Evolutionary conservation across 1,284 basidiomycete species (phyloP).

Genomic region (Inonotus hispidus): DNA sequence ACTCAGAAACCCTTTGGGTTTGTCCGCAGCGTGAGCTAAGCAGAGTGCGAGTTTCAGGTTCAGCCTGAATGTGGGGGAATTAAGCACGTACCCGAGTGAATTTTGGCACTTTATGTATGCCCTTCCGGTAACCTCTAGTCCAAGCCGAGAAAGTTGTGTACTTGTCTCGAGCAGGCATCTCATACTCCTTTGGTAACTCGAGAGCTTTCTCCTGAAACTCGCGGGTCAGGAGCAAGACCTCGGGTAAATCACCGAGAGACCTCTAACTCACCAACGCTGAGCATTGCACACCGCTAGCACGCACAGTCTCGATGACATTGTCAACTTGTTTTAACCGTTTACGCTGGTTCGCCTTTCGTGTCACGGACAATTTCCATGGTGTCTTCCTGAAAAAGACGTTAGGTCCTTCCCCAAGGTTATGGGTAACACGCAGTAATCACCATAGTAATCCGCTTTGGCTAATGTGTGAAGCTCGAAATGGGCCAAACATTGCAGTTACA

Average conservation of each 20-base stretch:
- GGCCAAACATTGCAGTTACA: constrained; percentile 60
- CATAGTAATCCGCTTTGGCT: constrained; percentile 74
- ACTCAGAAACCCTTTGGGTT: constrained; percentile 85
- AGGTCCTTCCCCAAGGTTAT: too few relatives aligned
- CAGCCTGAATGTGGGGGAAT: not conserved
- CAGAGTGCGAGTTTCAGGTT: constrained; percentile 13
- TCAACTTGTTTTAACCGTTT: constrained; percentile 90
- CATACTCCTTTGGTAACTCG: constrained; percentile 79
- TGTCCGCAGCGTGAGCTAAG: constrained; percentile 73
- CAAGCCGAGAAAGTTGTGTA: constrained; percentile 87
- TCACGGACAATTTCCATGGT: constrained; percentile 88
- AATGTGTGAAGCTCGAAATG: constrained; percentile 64
- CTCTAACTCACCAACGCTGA: constrained; percentile 58
- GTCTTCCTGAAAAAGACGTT: constrained; percentile 67
- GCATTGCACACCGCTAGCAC: constrained; percentile 75
- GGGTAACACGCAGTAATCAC: constrained; percentile 31
- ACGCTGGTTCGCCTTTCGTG: constrained; percentile 89
- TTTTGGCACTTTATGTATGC: constrained; percentile 94
- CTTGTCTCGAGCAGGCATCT: constrained; percentile 89
- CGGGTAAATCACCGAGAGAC: not conserved
- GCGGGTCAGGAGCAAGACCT: not conserved
- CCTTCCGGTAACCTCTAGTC: constrained; percentile 79
- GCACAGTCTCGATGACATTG: constrained; percentile 84
- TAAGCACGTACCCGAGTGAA: constrained; percentile 74
- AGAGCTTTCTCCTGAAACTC: constrained; percentile 54